These are phyloP conservation scores for Cyberlindnera saturnus DNA, from an alignment of 805 yeast species.

Conservation along the genomic window DNA sequence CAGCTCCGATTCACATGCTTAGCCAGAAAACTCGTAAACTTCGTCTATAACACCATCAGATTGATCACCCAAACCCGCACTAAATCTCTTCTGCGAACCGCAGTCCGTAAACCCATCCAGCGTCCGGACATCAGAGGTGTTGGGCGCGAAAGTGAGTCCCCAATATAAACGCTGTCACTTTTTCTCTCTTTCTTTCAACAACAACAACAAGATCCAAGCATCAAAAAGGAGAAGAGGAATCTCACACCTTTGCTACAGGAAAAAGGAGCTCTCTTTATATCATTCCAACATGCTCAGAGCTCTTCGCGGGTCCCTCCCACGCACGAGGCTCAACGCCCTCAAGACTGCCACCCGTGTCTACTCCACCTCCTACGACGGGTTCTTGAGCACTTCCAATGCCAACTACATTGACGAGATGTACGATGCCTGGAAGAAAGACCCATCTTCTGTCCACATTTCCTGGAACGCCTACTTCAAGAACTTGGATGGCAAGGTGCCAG, in stretches of 20 bases:
- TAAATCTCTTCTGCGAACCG: too few relatives aligned
- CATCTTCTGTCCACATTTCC: conserved; percentile 84
- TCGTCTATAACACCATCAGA: too few relatives aligned
- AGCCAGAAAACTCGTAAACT: too few relatives aligned
- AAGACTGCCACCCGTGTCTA: conserved; percentile 4
- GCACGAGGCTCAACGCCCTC: conserved; percentile 13
- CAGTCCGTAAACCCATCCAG: too few relatives aligned
- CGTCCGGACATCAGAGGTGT: too few relatives aligned
- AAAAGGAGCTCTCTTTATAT: too few relatives aligned
- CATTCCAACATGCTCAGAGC: conserved; percentile 19
- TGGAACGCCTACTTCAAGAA: conserved; percentile 97
- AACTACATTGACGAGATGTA: conserved; percentile 97
- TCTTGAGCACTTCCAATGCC: conserved; percentile 79
- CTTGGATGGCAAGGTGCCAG: conserved; percentile 65
- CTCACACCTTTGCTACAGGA: not conserved
- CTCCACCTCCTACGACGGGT: conserved; percentile 46
- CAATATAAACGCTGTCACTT: not conserved
- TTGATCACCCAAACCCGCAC: too few relatives aligned
- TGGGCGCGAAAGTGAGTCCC: too few relatives aligned
- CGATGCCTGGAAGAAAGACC: conserved; percentile 88
- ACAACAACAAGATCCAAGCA: not conserved
- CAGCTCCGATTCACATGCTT: too few relatives aligned
- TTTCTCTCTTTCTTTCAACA: not conserved
- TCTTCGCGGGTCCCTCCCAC: conserved; percentile 21
- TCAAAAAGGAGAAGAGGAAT: not conserved